Base-by-base conservation (phyloP, 768 basidiomycete genomes). In the Boletus eberwhitei region DNA sequence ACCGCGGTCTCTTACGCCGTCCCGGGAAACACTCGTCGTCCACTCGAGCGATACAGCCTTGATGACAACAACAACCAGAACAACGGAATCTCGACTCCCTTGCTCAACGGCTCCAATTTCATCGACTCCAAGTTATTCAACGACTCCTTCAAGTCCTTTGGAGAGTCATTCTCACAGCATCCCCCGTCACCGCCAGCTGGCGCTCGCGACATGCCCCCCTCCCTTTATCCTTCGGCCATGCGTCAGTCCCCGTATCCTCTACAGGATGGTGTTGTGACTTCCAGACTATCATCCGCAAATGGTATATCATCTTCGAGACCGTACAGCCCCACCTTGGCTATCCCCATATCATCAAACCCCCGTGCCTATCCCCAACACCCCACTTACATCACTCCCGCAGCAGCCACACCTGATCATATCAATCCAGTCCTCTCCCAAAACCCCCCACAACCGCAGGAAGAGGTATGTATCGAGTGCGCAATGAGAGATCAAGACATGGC, bases 401-500 rank as follows among this genome's bases (percentile, higher is more conserved):
- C 73, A 57, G 67, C 76, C n/a, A 64, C 80, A 1, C 78, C 80
- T 13, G 79, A 77, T 48, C 76, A 85, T 39, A 76, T 85, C 46
- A 84, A 86, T 57, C 79, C 86, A 4, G 78, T 84, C 5, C 84
- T 82, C 62, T 78, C 81, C 0, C 81, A 84, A 32, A 75, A 75
- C 14, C 81, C 77, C 22, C 82, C 72, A 29, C 65, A 64, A 5
- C 75, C 73, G 11, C 85, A 81, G 59, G 88, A 90, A 62, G 96
- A 98, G 69, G 75, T 98, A 31, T 99, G 96, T 63, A 78, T 97
- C 35, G 97, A 98, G 71, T 99, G 97, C 67, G 88, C 97, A 54
- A 98, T 98, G 95, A 86, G 97, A 32, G 97, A 99, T 71, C 85
- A 96, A 66, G 97, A 99, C 68, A 93, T 99, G 89, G 92, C 87